Conservation (phyloP, 2,329 filamentous ascomycete genomes). For the Apiospora rasikravindrae region DNA sequence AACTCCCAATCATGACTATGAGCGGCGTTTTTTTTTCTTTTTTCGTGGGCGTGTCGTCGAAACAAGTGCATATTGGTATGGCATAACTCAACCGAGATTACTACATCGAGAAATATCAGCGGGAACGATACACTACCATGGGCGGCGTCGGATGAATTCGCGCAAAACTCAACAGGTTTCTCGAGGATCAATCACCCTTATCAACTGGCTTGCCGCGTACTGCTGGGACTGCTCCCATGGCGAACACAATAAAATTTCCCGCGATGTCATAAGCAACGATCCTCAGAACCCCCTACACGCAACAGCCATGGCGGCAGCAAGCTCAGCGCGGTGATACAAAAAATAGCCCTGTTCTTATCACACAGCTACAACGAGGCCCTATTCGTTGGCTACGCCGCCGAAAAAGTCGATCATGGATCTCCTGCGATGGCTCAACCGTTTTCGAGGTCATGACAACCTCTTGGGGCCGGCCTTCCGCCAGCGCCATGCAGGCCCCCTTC, state of each 20-base stretch:
- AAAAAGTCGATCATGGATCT: slow-evolving; percentile 28
- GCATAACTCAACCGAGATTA: not conserved
- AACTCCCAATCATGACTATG: slow-evolving; percentile 38
- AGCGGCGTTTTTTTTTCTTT: too few relatives aligned
- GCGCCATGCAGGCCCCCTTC: slow-evolving; percentile 43
- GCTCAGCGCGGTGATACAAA: not conserved
- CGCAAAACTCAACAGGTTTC: slow-evolving; percentile 34
- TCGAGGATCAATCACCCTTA: not conserved
- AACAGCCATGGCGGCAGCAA: not conserved
- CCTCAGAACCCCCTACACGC: not conserved
- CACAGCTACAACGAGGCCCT: slow-evolving; percentile 32
- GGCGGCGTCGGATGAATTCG: slow-evolving; percentile 31
- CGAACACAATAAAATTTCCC: slow-evolving; percentile 37
- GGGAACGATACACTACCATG: slow-evolving; percentile 19
- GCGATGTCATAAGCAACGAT: slow-evolving; percentile 30
- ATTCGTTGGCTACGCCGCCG: slow-evolving; percentile 33
- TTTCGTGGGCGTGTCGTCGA: not conserved
- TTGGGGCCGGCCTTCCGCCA: slow-evolving; percentile 39
- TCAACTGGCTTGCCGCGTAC: slow-evolving; percentile 20
- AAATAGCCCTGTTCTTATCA: slow-evolving; percentile 26
- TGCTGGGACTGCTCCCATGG: slow-evolving; percentile 36
- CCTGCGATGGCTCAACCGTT: slow-evolving; percentile 30
- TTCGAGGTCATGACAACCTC: slow-evolving; percentile 40
- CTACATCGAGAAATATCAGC: not conserved
- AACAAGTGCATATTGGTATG: not conserved